Base-by-base conservation (phyloP, 164 flowering plant genomes). In the Nymphaea colorata region DNA sequence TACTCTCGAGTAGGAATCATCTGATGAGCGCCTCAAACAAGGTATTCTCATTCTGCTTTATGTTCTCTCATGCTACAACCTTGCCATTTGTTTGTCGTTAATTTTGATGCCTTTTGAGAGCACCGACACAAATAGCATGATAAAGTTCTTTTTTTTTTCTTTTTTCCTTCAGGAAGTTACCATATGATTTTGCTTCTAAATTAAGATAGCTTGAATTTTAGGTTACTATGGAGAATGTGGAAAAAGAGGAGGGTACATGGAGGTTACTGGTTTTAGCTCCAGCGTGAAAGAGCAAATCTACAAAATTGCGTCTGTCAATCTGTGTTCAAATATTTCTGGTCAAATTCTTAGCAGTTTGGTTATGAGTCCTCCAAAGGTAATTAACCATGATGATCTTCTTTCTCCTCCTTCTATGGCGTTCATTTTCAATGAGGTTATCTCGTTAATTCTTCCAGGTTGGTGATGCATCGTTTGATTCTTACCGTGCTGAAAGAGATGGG, bases 161-260 rank as follows among this genome's bases (percentile, higher is more conserved):
- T 25, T 25, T 25, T 25, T 25, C 36, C 36, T 25, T 25, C 36
- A 25, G 36, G 36, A 25, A 25, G 36, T 25, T 0, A 25, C 36
- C 36, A 25, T 25, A 1, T 25, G 36, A 25, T 25, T 25, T 25
- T 25, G 0, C 36, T 25, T 1, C 36, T 25, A 25, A 25, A 25
- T 25, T 25, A 25, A 25, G 36, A 25, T 25, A 25, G 36, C 36
- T 25, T 25, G 36, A 25, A 25, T 25, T 25, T 25, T 25, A 95
- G 97, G 99, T 4, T 92, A 87, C 67, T 75, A 92, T 69, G 99
- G 99, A 16, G 99, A 95, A 70, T 95, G 99, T 76, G 98, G 99
- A 67, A 95, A 92, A 77, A 77, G 99, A 82, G 99, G 99, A 78
- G 99, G 99, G 73, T 95, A 92, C 81, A 95, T 95, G 99, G 98